These are phyloP conservation scores for Luffa aegyptiaca DNA, from an alignment of 306 rosid genomes.

Conservation along the genomic window DNA sequence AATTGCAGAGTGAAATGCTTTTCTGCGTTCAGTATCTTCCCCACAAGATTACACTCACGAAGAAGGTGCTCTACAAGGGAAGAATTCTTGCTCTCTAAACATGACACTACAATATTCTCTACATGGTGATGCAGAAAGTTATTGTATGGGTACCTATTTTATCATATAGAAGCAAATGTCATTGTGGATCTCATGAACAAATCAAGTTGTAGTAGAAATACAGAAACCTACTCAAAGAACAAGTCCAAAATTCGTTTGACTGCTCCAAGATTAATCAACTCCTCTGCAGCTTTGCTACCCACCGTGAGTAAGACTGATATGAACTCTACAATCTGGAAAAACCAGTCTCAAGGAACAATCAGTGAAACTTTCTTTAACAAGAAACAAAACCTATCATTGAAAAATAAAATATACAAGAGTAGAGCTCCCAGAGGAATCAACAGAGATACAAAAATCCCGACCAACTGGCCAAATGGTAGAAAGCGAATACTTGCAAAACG, in stretches of 20 bases:
- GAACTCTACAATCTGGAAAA: constrained; percentile 81
- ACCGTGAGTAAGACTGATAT: constrained; percentile 74
- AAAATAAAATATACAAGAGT: background rate
- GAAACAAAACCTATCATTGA: background rate
- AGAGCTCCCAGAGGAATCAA: background rate
- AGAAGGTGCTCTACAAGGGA: constrained; percentile 67
- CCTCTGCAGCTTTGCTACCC: constrained; percentile 88
- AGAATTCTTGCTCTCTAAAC: constrained; percentile 85
- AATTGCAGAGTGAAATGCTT: constrained; percentile 47
- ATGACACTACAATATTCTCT: constrained; percentile 65
- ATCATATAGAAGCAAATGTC: constrained; percentile 22
- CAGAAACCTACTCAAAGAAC: constrained; percentile 72
- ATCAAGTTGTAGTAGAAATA: constrained; percentile 9
- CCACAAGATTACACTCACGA: constrained; percentile 64
- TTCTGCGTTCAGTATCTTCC: constrained; percentile 69
- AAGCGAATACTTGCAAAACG: background rate
- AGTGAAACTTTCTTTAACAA: background rate
- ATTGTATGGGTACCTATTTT: constrained; percentile 80
- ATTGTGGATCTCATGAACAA: constrained; percentile 15
- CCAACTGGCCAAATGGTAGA: background rate
- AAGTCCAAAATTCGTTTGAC: constrained; percentile 65
- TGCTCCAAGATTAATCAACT: constrained; percentile 77
- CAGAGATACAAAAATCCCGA: background rate
- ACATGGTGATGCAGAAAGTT: constrained; percentile 92
- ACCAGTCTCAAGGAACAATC: constrained; percentile 9